Evolutionary conservation across 768 basidiomycete species (phyloP), one percentile per base, ranked within the genome.

Genomic region (Tremella fuciformis): DNA sequence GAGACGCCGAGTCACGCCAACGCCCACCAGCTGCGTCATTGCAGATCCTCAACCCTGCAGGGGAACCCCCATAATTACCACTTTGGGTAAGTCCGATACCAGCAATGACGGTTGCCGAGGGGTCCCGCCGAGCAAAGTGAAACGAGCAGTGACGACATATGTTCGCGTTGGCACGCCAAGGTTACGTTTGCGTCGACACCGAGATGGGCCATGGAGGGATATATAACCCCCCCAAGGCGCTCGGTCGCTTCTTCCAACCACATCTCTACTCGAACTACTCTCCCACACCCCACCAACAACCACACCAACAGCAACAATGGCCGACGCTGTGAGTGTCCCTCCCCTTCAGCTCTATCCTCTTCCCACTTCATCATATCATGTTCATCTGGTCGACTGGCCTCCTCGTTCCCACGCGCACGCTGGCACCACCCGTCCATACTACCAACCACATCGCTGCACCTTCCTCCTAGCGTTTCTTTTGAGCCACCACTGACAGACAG

Each of bases 261-360:
- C 19, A 22, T 55, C 55, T 44, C 38, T 26, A 29, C 39, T 51
- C 16, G 6, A 4, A 46, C 39, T 6, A 18, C 53, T 56, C 39
- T 38, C 41, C 11, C 22, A 41, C 38, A n/a, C 44, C 24, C 50
- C 50, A 21, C 50, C 19, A 53, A 40, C 13, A 54, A 34, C 55
- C 59, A 49, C n/a, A 55, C 40, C 39, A 3, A 18, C 38, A 54
- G 49, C 29, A 52, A 69, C 67, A 66, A 71, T 71, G 69, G 58
- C 69, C 57, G 58, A 65, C 63, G 50, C 42, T 44, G 65, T 70
- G 48, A 59, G 69, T 68, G 15, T 1, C 48, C 48, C 34, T 22
- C 40, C 46, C 50, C 18, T 44, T 37, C 24, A 48, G 11, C 21
- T n/a, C n/a, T n/a, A n/a, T n/a, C n/a, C n/a, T n/a, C n/a, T n/a